Percentiles rank a stretch among this genome's conserved stretches.
phyloP scores from a whole-genome alignment of 2,329 filamentous ascomycete genomes.

The Mycogone perniciosa region DNA sequence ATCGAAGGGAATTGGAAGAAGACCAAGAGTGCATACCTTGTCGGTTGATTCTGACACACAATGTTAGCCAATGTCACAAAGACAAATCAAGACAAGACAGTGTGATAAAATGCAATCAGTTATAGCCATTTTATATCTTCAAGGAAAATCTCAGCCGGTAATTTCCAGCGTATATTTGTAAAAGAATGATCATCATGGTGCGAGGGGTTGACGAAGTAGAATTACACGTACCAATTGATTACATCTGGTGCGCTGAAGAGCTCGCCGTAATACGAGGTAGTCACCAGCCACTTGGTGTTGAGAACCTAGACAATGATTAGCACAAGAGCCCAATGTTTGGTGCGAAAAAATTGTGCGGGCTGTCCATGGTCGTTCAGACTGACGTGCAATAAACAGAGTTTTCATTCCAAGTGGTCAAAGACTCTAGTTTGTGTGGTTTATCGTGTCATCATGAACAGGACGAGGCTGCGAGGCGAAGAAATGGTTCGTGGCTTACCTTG shows the following conservation, averaged over 20 bases:
- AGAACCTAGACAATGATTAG: conserved; percentile 19
- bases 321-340: conserved; percentile 13
- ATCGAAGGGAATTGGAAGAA: conserved; percentile 18
- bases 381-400: conserved; percentile 76
- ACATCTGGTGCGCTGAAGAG: background rate
- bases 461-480: conserved; percentile 4
- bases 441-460: conserved; percentile 66
- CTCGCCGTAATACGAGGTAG: background rate
- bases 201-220: background rate
- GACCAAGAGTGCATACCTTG: conserved; percentile 29
- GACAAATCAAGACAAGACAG: background rate
- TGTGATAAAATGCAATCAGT: conserved; percentile 50
- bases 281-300: conserved; percentile 14
- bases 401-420: conserved; percentile 87
- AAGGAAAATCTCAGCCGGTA: conserved; percentile 85
- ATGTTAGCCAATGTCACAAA: conserved; percentile 27
- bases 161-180: conserved; percentile 79
- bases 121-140: conserved; percentile 83
- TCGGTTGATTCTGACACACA: conserved; percentile 16
- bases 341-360: conserved; percentile 13
- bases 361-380: conserved; percentile 62
- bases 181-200: conserved; percentile 58
- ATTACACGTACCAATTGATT: conserved; percentile 24
- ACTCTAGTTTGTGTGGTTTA: conserved; percentile 91
- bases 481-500: conserved; percentile 13